Conservation (phyloP, 2,329 filamentous ascomycete genomes). For the Pseudogymnoascus sp. region DNA sequence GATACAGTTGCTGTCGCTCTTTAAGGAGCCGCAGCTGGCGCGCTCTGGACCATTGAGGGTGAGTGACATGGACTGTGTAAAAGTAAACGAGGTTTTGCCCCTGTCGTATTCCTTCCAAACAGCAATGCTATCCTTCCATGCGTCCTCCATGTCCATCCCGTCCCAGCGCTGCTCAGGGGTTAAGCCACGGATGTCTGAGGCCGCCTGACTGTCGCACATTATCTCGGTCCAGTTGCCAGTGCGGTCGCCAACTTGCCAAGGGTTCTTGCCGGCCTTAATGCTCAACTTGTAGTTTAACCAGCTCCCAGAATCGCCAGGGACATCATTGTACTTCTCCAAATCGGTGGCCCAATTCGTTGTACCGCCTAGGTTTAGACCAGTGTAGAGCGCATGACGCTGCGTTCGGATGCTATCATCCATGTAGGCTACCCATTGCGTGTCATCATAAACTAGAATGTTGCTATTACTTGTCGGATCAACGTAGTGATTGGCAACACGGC, state of each 20-base stretch:
- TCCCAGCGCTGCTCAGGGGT: conserved; percentile 25
- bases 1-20: background rate
- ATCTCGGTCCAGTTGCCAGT: conserved; percentile 26
- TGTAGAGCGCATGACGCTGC: conserved; percentile 21
- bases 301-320: background rate
- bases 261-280: conserved; percentile 18
- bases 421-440: conserved; percentile 26
- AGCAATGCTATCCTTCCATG: conserved; percentile 27
- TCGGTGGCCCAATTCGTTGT: conserved; percentile 34
- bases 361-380: conserved; percentile 27
- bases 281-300: conserved; percentile 4
- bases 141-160: conserved; percentile 21
- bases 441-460: conserved; percentile 23
- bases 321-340: conserved; percentile 17
- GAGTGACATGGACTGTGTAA: background rate
- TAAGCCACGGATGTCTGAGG: conserved; percentile 9
- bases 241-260: conserved; percentile 17
- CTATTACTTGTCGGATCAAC: conserved; percentile 16
- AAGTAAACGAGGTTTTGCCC: background rate
- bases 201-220: conserved; percentile 19
- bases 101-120: conserved; percentile 19
- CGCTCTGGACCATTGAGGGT: background rate
- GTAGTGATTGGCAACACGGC: conserved; percentile 17
- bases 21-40: background rate
- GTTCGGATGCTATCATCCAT: conserved; percentile 23